Base-by-base conservation (phyloP, 768 basidiomycete species). In the Clavaria fumosa region DNA sequence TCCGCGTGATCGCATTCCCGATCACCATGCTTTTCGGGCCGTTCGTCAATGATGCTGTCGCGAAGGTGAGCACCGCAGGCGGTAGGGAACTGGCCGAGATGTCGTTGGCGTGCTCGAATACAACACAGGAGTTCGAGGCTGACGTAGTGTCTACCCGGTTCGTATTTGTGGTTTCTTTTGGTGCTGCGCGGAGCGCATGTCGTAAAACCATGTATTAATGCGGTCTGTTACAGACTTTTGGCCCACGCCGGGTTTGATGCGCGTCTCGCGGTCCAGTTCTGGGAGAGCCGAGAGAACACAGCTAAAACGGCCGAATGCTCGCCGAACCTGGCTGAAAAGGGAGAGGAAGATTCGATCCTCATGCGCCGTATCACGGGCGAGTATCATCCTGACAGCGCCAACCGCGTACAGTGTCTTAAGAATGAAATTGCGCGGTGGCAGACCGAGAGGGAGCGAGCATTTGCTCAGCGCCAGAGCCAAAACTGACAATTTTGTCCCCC, bases 181-280 rank as follows among this genome's bases (percentile, higher is more conserved):
- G 22, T 32, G n/a, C 27, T 34, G 18, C 31, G 38, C 4, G 31
- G 31, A 38, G 15, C 41, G 12, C 12, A 23, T 26, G 22, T 6
- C 20, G 17, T 9, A 31, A 10, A 50, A n/a, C n/a, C n/a, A n/a
- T n/a, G n/a, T n/a, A n/a, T n/a, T n/a, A n/a, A n/a, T n/a, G n/a
- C n/a, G n/a, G n/a, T n/a, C n/a, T n/a, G n/a, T 35, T 37, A 43
- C 28, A 90, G 90, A 43, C 62, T 99, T n/a, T 72, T 99, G 23
- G 88, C 91, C 0, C 72, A 88, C 51, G 81, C 91, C 0, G 86
- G 89, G 4, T 96, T 82, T 50, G 86, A 95, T 58, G 83, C 91
- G 2, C 72, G 78, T 23, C 62, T 65, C 32, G 84, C 93, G 5
- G 66, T 90, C 31, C 62, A 59, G 10, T 93, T 95, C 53, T 96